phyloP scores from a whole-genome alignment of 345 rosid genomes.

The Toxicodendron radicans region DNA sequence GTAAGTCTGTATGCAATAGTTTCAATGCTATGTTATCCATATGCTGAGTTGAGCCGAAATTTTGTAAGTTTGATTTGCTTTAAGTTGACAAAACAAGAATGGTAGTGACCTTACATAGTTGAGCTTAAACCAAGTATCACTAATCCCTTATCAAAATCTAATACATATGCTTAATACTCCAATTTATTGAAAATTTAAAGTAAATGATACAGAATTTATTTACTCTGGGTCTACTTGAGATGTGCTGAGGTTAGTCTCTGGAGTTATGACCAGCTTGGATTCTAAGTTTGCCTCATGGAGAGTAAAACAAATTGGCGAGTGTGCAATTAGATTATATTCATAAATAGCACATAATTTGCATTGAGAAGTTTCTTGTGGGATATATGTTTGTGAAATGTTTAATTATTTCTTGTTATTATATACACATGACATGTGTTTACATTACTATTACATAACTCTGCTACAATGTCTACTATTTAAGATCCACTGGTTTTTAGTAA shows the following conservation, averaged over 20 bases:
- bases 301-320: neutral
- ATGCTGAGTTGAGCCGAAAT: neutral
- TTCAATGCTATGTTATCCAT: neutral
- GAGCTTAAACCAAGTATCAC: neutral
- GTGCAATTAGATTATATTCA: neutral
- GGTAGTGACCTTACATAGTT: neutral
- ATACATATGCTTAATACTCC: too few relatives aligned
- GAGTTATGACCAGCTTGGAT: neutral
- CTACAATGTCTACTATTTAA: neutral
- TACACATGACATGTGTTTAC: too few relatives aligned
- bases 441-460: neutral
- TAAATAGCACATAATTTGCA: too few relatives aligned
- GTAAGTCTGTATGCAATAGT: constrained; percentile 33
- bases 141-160: neutral
- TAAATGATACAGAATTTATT: neutral
- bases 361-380: neutral
- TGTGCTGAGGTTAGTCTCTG: neutral
- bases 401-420: neutral
- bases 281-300: neutral
- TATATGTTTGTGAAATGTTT: neutral
- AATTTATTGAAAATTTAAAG: neutral
- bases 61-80: neutral
- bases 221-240: neutral
- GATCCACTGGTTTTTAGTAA: neutral
- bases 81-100: neutral